Evolutionary conservation across 768 basidiomycete species (phyloP).

Genomic region (Hebeloma cylindrosporum): DNA sequence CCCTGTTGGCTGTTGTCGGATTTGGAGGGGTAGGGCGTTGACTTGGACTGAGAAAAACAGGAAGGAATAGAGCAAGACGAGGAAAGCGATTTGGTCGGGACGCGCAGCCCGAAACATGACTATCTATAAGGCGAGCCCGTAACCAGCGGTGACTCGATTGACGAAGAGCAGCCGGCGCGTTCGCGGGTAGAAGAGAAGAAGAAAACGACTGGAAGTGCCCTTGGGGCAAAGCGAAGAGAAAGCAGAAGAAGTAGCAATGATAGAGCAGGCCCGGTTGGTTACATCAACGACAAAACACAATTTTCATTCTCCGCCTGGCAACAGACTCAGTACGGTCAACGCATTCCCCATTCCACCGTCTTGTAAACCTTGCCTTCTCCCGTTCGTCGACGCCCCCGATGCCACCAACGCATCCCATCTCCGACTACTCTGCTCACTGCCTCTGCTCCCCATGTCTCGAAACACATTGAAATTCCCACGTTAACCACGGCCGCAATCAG

Average conservation of each 20-base stretch:
- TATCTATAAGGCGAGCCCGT: slow-evolving; percentile 40
- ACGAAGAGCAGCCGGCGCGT: slow-evolving; percentile 31
- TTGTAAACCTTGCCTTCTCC: slow-evolving; percentile 81
- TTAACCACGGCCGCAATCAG: slow-evolving; percentile 68
- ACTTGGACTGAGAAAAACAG: slow-evolving; percentile 32
- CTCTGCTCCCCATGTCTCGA: slow-evolving; percentile 75
- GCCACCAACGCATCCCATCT: slow-evolving; percentile 40
- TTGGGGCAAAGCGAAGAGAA: slow-evolving; percentile 35
- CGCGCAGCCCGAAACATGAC: slow-evolving; percentile 40
- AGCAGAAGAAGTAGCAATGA: not conserved
- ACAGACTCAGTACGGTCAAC: slow-evolving; percentile 20
- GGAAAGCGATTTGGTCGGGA: slow-evolving; percentile 31
- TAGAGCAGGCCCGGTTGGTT: too few relatives aligned
- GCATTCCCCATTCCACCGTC: slow-evolving; percentile 74
- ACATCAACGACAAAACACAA: slow-evolving; percentile 7
- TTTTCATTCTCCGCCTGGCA: not conserved
- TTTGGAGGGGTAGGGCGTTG: slow-evolving; percentile 37
- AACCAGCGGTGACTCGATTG: slow-evolving; percentile 50
- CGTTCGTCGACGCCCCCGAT: slow-evolving; percentile 46
- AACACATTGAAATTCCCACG: slow-evolving; percentile 65
- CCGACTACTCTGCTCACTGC: slow-evolving; percentile 58
- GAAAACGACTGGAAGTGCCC: slow-evolving; percentile 49
- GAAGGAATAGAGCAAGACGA: slow-evolving; percentile 41
- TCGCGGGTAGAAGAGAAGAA: slow-evolving; percentile 23
- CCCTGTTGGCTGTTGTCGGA: slow-evolving; percentile 32